Evolutionary conservation across 768 basidiomycete species (phyloP), one percentile per base, ranked within the genome.

Genomic region (Amanita thiersii): DNA sequence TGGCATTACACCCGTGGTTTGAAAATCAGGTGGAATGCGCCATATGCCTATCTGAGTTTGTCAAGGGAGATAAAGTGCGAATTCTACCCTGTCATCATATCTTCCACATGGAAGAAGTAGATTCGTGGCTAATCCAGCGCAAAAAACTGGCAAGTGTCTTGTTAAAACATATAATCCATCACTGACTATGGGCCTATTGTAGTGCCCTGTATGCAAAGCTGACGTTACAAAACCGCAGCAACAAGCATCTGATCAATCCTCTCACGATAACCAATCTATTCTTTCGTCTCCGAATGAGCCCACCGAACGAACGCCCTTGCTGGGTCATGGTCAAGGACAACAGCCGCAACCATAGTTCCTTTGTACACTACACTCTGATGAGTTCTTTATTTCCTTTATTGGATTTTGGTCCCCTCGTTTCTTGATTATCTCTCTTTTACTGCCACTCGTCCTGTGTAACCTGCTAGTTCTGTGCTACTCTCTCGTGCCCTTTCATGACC

Each of bases 51-150:
- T 86, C 75, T 45, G 77, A 82, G 47, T 98, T 97, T 52, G 77
- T 66, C 29, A 79, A 79, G 54, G 92, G 92, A 2, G 94, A 98
- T 56, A 75, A 79, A 52, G 88, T 97, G 31, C 77, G 93, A 51
- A 87, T 93, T 39, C 57, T 97, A 29, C 94, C 94, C 1, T 98
- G 94, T 54, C 84, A 86, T 35, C 94, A 98, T 57, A 80, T 98
- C 40, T 98, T 96, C 64, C 94, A 98, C 61, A 73, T 88, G 33
- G 73, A 81, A 25, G 94, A 97, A 58, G 77, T 96, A 28, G 90
- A 92, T 57, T 74, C 83, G 49, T 98, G 94, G 94, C 63, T 98
- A 46, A 82, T 93, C 43, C 79, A 85, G 47, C 77, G 88, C 59
- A 89, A 92, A 69, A 96, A 96, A 68, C 62, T 94, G 60, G 92